Evolutionary conservation across 371 early-diverging fungal genomes (phyloP).

Genomic region (Neoconidiobolus thromboides): DNA sequence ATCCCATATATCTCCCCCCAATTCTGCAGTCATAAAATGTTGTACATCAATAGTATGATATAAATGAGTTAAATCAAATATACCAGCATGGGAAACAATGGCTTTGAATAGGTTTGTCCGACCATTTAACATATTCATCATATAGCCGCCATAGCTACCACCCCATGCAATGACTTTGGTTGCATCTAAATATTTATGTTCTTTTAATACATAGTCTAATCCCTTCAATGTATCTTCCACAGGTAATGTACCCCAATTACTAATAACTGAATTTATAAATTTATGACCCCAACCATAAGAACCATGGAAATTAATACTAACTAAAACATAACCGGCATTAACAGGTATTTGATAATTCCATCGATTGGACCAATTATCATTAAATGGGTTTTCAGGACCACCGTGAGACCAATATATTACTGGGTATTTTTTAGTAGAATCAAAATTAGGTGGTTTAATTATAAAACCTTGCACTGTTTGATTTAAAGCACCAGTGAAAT

Average conservation of each 20-base stretch:
- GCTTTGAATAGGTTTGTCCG: constrained; percentile 47
- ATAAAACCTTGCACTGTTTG: constrained; percentile 49
- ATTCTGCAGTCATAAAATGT: constrained; percentile 53
- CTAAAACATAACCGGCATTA: constrained; percentile 50
- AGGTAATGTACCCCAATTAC: constrained; percentile 67
- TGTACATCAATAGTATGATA: constrained; percentile 65
- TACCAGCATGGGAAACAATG: constrained; percentile 67
- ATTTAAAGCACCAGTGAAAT: constrained; percentile 41
- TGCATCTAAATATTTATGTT: constrained; percentile 33
- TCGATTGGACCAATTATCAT: background rate
- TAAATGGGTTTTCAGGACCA: constrained; percentile 6
- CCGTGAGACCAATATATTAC: constrained; percentile 69
- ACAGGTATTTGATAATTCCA: constrained; percentile 54
- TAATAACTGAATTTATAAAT: constrained; percentile 47
- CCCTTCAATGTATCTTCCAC: constrained; percentile 53
- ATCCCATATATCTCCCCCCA: constrained; percentile 41
- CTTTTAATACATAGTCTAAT: constrained; percentile 35
- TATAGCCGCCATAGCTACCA: constrained; percentile 68
- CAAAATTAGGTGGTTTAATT: constrained; percentile 42
- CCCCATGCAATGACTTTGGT: constrained; percentile 48
- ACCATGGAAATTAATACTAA: constrained; percentile 57
- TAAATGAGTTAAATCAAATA: constrained; percentile 36
- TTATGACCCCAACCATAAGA: constrained; percentile 67
- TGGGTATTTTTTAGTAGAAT: constrained; percentile 39
- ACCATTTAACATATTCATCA: constrained; percentile 50